These are phyloP conservation scores for Cystofilobasidium macerans DNA, from an alignment of 768 basidiomycete genomes.

Conservation along the genomic window DNA sequence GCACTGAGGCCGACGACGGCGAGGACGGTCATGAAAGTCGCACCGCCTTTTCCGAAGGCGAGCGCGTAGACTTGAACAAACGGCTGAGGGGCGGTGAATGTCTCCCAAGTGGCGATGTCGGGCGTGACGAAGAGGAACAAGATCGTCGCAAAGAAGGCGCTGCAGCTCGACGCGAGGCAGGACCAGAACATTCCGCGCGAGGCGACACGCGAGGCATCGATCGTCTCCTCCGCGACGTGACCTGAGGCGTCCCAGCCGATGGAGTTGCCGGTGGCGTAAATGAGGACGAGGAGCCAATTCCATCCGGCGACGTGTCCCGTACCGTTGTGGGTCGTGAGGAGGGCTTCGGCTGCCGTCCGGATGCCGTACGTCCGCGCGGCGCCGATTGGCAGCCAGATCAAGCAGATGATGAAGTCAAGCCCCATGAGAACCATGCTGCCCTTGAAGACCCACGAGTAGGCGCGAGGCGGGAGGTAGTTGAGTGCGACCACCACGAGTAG, in stretches of 20 bases:
- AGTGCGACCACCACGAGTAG: conserved; percentile 1
- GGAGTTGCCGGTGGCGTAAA: conserved; percentile 76
- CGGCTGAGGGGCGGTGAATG: conserved; percentile 72
- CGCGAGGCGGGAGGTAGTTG: background rate
- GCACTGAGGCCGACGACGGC: conserved; percentile 59
- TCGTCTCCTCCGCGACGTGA: conserved; percentile 79
- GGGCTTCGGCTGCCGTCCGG: conserved; percentile 68
- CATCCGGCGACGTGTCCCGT: conserved; percentile 41
- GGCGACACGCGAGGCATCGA: conserved; percentile 49
- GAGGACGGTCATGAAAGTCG: conserved; percentile 76
- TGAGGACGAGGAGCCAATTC: conserved; percentile 79
- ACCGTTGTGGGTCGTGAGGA: conserved; percentile 53
- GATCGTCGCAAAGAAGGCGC: conserved; percentile 69
- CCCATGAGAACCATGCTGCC: conserved; percentile 63
- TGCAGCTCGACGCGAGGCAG: conserved; percentile 61
- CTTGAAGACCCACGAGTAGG: conserved; percentile 66
- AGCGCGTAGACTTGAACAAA: conserved; percentile 80
- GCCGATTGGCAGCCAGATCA: conserved; percentile 87
- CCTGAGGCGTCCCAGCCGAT: conserved; percentile 86
- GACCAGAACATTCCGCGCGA: conserved; percentile 71
- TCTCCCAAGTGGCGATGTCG: conserved; percentile 44
- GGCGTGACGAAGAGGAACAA: conserved; percentile 78
- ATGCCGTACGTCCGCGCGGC: conserved; percentile 83
- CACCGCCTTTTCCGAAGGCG: conserved; percentile 65
- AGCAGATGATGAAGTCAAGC: conserved; percentile 53